These are phyloP conservation scores for Orobanche coerulescens DNA, from an alignment of 257 asterid genomes.

Conservation along the genomic window DNA sequence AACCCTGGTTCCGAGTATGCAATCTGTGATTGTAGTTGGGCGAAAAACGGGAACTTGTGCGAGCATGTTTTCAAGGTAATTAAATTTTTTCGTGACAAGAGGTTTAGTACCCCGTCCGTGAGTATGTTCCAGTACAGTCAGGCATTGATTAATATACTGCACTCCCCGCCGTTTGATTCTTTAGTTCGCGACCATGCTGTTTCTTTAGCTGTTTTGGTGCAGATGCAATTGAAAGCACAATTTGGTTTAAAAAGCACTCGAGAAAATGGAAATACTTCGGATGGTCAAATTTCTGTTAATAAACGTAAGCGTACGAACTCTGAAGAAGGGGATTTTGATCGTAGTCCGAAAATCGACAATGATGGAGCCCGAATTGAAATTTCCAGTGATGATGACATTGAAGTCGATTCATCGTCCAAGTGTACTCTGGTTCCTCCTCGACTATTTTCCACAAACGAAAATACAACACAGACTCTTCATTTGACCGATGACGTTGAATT, in stretches of 20 bases:
- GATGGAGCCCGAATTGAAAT: constrained; percentile 16
- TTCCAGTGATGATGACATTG: constrained; percentile 30
- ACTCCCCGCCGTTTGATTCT: constrained; percentile 61
- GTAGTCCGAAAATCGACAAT: not conserved
- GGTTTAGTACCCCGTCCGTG: constrained; percentile 40
- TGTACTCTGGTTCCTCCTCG: constrained; percentile 19
- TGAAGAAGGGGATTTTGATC: not conserved
- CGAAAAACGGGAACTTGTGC: constrained; percentile 70
- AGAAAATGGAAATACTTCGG: constrained; percentile 17
- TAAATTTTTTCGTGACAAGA: constrained; percentile 53
- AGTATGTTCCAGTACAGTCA: constrained; percentile 67
- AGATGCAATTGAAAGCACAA: constrained; percentile 53
- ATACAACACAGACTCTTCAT: constrained; percentile 20
- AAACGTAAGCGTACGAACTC: constrained; percentile 24
- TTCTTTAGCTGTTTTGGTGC: constrained; percentile 61
- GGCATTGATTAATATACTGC: constrained; percentile 60
- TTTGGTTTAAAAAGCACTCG: too few species aligned
- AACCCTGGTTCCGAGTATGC: constrained; percentile 89
- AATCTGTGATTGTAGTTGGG: constrained; percentile 76
- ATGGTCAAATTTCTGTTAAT: constrained; percentile 27
- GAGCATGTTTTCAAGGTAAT: constrained; percentile 69
- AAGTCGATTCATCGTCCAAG: constrained; percentile 31
- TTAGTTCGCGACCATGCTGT: constrained; percentile 78
- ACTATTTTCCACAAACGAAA: constrained; percentile 21
- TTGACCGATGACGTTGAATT: constrained; percentile 21